These are phyloP conservation scores for Scheffersomyces ergatensis DNA, from an alignment of 805 yeast genomes.

Conservation along the genomic window DNA sequence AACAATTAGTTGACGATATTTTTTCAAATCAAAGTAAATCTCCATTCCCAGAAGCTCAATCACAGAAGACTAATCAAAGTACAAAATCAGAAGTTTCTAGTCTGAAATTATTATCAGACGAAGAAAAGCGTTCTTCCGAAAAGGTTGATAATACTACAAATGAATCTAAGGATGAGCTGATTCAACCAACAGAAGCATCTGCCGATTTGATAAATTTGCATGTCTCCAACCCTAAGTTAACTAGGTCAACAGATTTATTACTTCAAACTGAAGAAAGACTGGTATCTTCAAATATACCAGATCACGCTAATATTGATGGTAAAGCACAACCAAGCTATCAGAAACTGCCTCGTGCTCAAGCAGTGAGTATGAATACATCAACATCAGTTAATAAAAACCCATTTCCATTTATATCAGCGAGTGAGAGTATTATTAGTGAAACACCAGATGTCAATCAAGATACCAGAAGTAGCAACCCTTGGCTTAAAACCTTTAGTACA, in stretches of 20 bases:
- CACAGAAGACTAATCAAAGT: constrained; percentile 1
- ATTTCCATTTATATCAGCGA: neutral
- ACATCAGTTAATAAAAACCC: neutral
- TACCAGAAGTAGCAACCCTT: neutral
- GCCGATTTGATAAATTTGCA: neutral
- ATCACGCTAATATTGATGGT: no score
- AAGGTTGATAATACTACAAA: neutral
- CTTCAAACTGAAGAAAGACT: neutral
- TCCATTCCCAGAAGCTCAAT: constrained; percentile 2
- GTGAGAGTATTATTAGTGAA: neutral
- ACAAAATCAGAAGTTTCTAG: neutral
- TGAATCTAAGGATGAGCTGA: neutral
- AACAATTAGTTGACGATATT: constrained; percentile 39
- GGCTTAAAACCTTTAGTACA: no score
- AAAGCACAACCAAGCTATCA: neutral
- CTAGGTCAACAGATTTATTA: neutral
- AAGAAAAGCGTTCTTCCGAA: neutral
- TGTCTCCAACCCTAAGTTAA: neutral
- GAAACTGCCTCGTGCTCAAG: neutral
- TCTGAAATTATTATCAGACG: neutral
- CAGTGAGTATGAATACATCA: neutral
- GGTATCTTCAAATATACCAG: no score
- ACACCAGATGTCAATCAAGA: neutral
- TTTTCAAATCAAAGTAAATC: constrained; percentile 23
- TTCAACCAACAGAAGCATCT: neutral